Evolutionary conservation across 2,329 filamentous ascomycete species (phyloP).

Genomic region (Myriosclerotinia scirpicola): DNA sequence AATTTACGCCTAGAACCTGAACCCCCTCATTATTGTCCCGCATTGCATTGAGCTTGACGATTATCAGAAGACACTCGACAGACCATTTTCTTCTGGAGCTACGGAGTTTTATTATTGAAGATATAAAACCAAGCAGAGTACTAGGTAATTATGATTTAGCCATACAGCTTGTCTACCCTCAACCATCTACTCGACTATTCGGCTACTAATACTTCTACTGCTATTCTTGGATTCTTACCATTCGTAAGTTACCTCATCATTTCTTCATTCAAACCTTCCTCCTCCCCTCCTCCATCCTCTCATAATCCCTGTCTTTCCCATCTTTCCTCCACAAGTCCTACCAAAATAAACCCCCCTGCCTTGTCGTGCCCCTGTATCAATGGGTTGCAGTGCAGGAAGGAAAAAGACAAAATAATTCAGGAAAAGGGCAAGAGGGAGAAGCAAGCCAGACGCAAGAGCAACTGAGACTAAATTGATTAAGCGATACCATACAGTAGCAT

Average conservation of each 20-base stretch:
- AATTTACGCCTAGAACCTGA: neutral
- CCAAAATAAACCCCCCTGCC: neutral
- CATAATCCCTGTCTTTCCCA: slow-evolving; percentile 12
- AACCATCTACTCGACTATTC: too few species aligned
- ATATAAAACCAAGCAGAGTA: neutral
- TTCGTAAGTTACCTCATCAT: neutral
- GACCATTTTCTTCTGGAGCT: neutral
- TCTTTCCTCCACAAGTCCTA: slow-evolving; percentile 3
- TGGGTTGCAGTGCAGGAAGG: slow-evolving; percentile 2
- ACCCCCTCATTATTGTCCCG: slow-evolving; percentile 20
- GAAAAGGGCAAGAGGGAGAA: neutral
- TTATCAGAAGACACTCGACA: neutral
- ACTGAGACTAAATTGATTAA: slow-evolving; percentile 4
- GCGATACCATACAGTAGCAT: slow-evolving; percentile 3
- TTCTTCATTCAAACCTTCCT: neutral
- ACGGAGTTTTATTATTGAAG: neutral
- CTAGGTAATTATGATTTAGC: neutral
- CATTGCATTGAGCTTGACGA: slow-evolving; percentile 2
- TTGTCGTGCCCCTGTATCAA: neutral
- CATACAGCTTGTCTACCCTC: too few species aligned
- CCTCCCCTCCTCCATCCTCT: neutral
- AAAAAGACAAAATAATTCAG: neutral
- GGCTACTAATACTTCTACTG: too few species aligned
- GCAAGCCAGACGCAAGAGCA: too few species aligned
- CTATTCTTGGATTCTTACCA: neutral